These are phyloP conservation scores for Ephemerocybe angulata DNA, from an alignment of 768 basidiomycete species.

Conservation along the genomic window DNA sequence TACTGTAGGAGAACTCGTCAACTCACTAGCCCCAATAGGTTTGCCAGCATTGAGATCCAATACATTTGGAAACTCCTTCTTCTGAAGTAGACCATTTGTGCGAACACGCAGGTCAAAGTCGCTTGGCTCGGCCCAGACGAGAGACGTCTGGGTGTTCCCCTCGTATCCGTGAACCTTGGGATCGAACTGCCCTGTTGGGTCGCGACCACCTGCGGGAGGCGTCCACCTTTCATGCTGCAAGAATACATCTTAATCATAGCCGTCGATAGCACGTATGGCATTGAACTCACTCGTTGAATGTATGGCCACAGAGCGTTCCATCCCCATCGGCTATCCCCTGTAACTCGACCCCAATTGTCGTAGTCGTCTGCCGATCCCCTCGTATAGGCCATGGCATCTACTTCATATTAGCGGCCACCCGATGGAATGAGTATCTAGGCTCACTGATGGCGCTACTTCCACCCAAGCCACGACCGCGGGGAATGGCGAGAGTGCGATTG, in stretches of 20 bases:
- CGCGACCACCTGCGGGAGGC: slow-evolving; percentile 25
- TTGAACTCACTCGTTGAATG: slow-evolving; percentile 18
- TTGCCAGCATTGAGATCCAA: neutral
- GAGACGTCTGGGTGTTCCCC: slow-evolving; percentile 21
- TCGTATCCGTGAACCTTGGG: slow-evolving; percentile 24
- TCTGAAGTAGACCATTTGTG: slow-evolving; percentile 11
- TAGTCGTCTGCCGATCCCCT: slow-evolving; percentile 9
- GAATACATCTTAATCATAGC: neutral
- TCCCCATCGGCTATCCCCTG: neutral
- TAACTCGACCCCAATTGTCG: neutral
- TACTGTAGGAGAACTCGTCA: neutral
- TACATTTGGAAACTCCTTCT: slow-evolving; percentile 16
- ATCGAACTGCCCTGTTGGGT: slow-evolving; percentile 26
- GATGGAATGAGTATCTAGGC: neutral
- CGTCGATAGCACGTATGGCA: neutral
- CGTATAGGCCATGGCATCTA: slow-evolving; percentile 7
- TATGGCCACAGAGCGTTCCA: slow-evolving; percentile 24
- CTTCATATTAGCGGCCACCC: neutral
- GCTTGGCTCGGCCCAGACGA: slow-evolving; percentile 18
- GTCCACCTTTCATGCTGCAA: slow-evolving; percentile 18
- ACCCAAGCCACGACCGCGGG: slow-evolving; percentile 25
- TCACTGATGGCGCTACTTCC: slow-evolving; percentile 26
- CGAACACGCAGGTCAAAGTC: slow-evolving; percentile 6
- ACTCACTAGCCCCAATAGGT: neutral
- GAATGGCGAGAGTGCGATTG: slow-evolving; percentile 17